These are phyloP conservation scores for Yamadazyma paraphyllophila DNA, from an alignment of 805 yeast genomes.

Conservation along the genomic window DNA sequence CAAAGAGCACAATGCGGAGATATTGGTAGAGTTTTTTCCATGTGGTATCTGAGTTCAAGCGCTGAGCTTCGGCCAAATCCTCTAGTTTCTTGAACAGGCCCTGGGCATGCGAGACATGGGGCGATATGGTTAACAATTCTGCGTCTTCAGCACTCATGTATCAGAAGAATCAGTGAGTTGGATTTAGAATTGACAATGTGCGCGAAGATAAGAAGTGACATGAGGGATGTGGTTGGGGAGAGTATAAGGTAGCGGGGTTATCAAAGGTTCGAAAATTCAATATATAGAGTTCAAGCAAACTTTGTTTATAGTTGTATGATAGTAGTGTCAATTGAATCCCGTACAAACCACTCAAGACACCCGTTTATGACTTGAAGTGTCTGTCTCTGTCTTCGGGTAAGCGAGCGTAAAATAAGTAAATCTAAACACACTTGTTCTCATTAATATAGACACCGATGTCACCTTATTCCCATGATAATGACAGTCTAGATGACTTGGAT, in stretches of 20 bases:
- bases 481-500: conserved; percentile 62
- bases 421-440: neutral
- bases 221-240: no score
- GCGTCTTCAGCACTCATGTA: neutral
- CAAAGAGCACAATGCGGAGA: conserved; percentile 19
- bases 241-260: no score
- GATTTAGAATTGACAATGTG: neutral
- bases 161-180: no score
- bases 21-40: conserved; percentile 26
- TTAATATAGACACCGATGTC: neutral
- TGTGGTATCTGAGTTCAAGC: conserved; percentile 18
- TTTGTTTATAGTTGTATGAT: no score
- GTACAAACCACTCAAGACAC: no score
- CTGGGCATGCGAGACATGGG: conserved; percentile 2
- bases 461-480: conserved; percentile 11
- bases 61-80: conserved; percentile 10
- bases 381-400: no score
- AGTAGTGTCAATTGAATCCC: no score
- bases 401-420: no score
- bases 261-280: no score
- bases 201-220: neutral
- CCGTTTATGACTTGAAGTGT: no score
- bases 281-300: no score
- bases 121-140: conserved; percentile 4
- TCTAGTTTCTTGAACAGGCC: conserved; percentile 6